Conservation (phyloP, 768 basidiomycete genomes). For the Boletus sensibilis region DNA sequence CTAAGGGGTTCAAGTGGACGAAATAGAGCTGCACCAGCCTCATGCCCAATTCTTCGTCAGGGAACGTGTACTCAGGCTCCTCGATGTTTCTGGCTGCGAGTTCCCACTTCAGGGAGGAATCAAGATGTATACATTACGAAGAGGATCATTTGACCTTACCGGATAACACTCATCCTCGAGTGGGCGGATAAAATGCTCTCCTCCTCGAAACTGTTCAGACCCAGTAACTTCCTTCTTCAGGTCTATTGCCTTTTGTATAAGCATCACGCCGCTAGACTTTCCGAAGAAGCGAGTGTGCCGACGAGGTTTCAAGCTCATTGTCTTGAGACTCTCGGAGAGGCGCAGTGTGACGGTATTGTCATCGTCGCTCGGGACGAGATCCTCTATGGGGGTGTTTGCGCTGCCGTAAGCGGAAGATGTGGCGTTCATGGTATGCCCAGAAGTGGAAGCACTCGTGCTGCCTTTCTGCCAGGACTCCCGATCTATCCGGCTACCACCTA, state of each 20-base stretch:
- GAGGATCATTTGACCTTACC: slow-evolving; percentile 21
- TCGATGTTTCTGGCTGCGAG: slow-evolving; percentile 16
- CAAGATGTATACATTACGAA: background rate
- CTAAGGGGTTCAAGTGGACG: slow-evolving; percentile 47
- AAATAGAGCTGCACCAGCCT: slow-evolving; percentile 68
- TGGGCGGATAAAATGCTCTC: background rate
- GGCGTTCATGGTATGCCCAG: slow-evolving; percentile 14
- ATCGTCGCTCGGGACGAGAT: slow-evolving; percentile 29
- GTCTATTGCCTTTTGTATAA: slow-evolving; percentile 50
- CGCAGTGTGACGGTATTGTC: slow-evolving; percentile 24
- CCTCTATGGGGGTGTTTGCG: slow-evolving; percentile 13
- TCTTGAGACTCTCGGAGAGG: slow-evolving; percentile 26
- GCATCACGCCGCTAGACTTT: slow-evolving; percentile 42
- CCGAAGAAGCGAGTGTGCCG: slow-evolving; percentile 34
- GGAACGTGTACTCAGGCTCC: slow-evolving; percentile 43
- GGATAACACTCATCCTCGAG: slow-evolving; percentile 11
- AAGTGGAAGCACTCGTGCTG: slow-evolving; percentile 7
- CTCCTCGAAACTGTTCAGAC: slow-evolving; percentile 22
- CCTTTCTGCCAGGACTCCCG: slow-evolving; percentile 36
- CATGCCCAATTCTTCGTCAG: slow-evolving; percentile 47
- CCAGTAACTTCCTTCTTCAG: slow-evolving; percentile 58
- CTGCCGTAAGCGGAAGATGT: slow-evolving; percentile 10
- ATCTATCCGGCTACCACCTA: slow-evolving; percentile 45
- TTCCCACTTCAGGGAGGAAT: slow-evolving; percentile 26
- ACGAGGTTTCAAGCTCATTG: slow-evolving; percentile 15